Conservation (phyloP, 225 moss, liverwort and hornwort species). For the Physcomitrellopsis africana region DNA sequence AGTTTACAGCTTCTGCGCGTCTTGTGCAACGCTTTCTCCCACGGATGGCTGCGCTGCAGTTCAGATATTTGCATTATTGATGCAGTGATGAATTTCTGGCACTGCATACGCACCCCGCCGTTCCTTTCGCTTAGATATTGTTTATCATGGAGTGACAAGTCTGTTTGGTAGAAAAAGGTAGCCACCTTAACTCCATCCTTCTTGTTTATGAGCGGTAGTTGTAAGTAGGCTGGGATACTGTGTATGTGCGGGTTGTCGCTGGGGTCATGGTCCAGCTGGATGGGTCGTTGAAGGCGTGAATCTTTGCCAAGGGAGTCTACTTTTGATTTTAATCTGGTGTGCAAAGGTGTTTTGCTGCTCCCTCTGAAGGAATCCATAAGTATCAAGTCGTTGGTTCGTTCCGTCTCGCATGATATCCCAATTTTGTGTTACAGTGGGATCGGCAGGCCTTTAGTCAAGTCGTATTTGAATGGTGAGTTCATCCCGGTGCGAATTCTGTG, state of each 20-base stretch:
- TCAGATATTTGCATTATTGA: conserved; percentile 49
- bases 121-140: conserved; percentile 30
- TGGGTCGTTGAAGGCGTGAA: conserved; percentile 36
- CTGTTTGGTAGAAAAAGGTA: conserved; percentile 30
- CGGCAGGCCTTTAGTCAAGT: conserved; percentile 28
- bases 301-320: conserved; percentile 23
- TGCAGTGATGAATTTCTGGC: conserved; percentile 40
- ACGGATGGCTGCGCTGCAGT: conserved; percentile 45
- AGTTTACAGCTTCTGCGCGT: conserved; percentile 14
- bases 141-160: conserved; percentile 41
- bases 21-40: conserved; percentile 5
- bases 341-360: conserved; percentile 26
- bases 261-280: conserved; percentile 42
- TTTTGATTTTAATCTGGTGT: conserved; percentile 39
- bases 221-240: conserved; percentile 30
- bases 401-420: conserved; percentile 31
- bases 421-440: conserved; percentile 29
- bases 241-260: conserved; percentile 29
- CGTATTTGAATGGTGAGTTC: conserved; percentile 44
- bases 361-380: conserved; percentile 22
- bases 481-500: conserved; percentile 43
- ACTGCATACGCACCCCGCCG: conserved; percentile 28
- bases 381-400: conserved; percentile 17
- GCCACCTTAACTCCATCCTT: conserved; percentile 32
- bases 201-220: conserved; percentile 23